phyloP scores from a whole-genome alignment of 805 yeast species.

The Alloascoidea hylecoeti region DNA sequence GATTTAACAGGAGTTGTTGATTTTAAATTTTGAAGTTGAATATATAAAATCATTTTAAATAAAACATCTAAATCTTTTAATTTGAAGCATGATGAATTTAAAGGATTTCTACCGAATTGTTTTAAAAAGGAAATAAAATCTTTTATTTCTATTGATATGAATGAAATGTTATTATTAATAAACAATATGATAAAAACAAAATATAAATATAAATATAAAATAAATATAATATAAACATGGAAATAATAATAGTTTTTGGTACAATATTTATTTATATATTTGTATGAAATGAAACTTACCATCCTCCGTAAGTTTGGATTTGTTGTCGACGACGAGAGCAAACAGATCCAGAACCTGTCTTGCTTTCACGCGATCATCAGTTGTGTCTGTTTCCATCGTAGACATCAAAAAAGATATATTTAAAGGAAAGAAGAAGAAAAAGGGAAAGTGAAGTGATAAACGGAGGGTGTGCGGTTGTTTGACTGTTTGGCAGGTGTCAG shows the following conservation, averaged over 20 bases:
- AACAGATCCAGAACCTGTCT: neutral
- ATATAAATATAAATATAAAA: neutral
- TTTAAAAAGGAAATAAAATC: neutral
- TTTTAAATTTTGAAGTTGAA: too few species aligned
- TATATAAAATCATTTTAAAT: neutral
- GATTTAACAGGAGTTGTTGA: too few species aligned
- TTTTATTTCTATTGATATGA: neutral
- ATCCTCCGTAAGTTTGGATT: neutral
- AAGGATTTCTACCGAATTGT: neutral
- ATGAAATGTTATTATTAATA: neutral
- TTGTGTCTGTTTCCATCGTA: neutral
- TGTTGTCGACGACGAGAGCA: neutral
- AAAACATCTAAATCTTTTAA: neutral
- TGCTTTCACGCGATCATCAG: neutral
- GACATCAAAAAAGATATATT: neutral
- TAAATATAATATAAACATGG: neutral
- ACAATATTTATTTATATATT: too few species aligned
- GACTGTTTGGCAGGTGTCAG: neutral
- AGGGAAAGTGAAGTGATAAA: neutral
- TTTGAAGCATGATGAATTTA: neutral
- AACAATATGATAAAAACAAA: neutral
- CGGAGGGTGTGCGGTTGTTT: neutral
- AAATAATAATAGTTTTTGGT: too few species aligned
- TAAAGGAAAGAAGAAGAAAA: neutral
- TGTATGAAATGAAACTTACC: too few species aligned